Conservation (phyloP, 768 basidiomycete genomes). For the Peribolospora kevripleyi region DNA sequence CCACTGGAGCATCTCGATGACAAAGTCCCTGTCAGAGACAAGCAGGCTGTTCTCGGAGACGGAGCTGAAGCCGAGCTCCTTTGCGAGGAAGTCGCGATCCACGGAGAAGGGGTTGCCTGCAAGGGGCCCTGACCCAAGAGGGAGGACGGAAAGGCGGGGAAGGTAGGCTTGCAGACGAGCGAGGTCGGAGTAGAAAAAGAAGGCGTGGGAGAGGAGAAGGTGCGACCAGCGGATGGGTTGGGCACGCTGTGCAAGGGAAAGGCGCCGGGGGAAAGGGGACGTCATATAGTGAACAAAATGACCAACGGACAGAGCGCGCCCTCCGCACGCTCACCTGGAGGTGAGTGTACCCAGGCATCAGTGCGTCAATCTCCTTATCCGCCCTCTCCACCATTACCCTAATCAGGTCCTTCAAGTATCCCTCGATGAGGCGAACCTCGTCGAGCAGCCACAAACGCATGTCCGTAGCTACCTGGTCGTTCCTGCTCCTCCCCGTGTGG, state of each 20-base stretch:
- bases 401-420: constrained; percentile 48
- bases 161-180: constrained; percentile 12
- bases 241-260: constrained; percentile 37
- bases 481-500: constrained; percentile 87
- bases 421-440: constrained; percentile 42
- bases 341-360: constrained; percentile 94
- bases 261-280: background rate
- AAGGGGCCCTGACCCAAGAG: constrained; percentile 78
- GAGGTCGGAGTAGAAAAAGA: constrained; percentile 63
- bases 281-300: background rate
- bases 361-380: constrained; percentile 68
- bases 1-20: constrained; percentile 96
- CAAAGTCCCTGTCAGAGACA: constrained; percentile 88
- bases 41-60: constrained; percentile 90
- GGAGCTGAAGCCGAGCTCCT: constrained; percentile 66
- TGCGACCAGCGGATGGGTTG: constrained; percentile 99
- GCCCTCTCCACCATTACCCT: constrained; percentile 77
- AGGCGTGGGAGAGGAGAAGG: constrained; percentile 78
- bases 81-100: constrained; percentile 74
- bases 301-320: background rate
- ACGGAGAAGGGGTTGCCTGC: constrained; percentile 91
- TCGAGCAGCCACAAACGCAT: constrained; percentile 88
- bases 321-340: constrained; percentile 38
- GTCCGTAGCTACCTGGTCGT: constrained; percentile 96
- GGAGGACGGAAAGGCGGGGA: constrained; percentile 66